Base-by-base conservation (phyloP, 495 filamentous ascomycete species). In the Penicillium longicatenatum region DNA sequence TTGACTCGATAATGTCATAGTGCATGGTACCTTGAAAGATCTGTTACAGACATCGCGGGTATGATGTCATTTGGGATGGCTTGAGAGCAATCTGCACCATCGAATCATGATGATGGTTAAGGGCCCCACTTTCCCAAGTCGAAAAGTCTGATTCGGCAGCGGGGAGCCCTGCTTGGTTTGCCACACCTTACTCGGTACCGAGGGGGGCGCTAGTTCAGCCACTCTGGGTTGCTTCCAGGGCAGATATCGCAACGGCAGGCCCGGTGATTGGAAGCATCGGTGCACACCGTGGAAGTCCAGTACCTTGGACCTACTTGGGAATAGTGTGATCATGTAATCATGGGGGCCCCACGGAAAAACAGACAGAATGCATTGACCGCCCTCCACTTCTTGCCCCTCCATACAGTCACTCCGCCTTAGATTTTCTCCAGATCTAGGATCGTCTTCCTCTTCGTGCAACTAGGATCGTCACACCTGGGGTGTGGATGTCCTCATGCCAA, bases 401-500 rank as follows among this genome's bases (percentile, higher is more conserved):
- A 51, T n/a, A 37, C 2, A 12, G 42, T 10, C 24, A 26, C 49
- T 50, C 30, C 24, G n/a, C 24, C 30, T 30, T 14, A 8, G n/a
- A 12, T 51, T 51, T n/a, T 51, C 26, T 51, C 49, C 31, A 20
- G 22, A 19, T 51, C 49, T 48, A 22, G 11, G 45, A 48, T 46
- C 29, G 24, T 21, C 52, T 24, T 44, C 46, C 17, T 45, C 31
- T 45, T 26, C 44, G 33, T 55, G n/a, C 21, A 31, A 46, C 42
- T 46, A 20, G 42, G 50, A 50, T 54, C 59, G 54, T 50, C 44
- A 50, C 58, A 48, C 41, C 47, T 60, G 42, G 49, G 45, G n/a
- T 35, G 55, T 39, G 51, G 29, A 24, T 37, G 17, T 50, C 59
- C 47, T 55, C 48, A 62, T 62, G 55, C 56, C 16, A 46, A 49